Percentiles rank a stretch among this genome's conserved stretches.
Conservation (phyloP, 2,329 filamentous ascomycete genomes). For the Colletotrichum sublineola region DNA sequence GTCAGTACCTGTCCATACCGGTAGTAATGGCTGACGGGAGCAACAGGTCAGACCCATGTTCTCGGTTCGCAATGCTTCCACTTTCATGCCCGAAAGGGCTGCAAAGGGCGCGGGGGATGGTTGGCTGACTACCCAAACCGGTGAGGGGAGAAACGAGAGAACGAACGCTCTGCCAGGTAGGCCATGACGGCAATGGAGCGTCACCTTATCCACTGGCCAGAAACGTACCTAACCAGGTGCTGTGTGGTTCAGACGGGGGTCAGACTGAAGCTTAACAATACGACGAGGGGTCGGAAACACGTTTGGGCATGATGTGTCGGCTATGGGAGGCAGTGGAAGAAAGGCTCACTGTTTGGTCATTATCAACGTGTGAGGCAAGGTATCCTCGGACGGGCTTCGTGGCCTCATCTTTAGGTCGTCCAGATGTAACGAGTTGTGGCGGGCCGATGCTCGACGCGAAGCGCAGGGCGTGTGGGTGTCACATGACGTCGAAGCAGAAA, state of each 20-base stretch:
- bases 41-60: slow-evolving; percentile 17
- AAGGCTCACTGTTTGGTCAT: not conserved
- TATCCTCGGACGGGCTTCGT: slow-evolving; percentile 7
- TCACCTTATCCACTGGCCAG: not conserved
- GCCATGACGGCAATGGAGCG: slow-evolving; percentile 17
- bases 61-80: slow-evolving; percentile 12
- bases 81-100: not conserved
- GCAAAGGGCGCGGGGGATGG: not conserved
- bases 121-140: not conserved
- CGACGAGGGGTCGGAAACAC: not conserved
- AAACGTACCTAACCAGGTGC: not conserved
- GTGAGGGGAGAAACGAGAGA: not conserved
- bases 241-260: not conserved
- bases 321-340: not conserved
- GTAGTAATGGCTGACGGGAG: not conserved
- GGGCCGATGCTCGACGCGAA: not conserved
- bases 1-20: not conserved
- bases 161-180: slow-evolving; percentile 9
- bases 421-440: not conserved
- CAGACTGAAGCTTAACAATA: slow-evolving; percentile 21
- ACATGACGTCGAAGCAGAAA: slow-evolving; percentile 25
- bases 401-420: not conserved
- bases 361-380: not conserved
- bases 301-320: not conserved
- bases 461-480: not conserved